A percentile compares a stretch with the other conserved stretches of the same genome.
Conservation (phyloP, 352 stramenopile genomes). For the Pythium coloratum region DNA sequence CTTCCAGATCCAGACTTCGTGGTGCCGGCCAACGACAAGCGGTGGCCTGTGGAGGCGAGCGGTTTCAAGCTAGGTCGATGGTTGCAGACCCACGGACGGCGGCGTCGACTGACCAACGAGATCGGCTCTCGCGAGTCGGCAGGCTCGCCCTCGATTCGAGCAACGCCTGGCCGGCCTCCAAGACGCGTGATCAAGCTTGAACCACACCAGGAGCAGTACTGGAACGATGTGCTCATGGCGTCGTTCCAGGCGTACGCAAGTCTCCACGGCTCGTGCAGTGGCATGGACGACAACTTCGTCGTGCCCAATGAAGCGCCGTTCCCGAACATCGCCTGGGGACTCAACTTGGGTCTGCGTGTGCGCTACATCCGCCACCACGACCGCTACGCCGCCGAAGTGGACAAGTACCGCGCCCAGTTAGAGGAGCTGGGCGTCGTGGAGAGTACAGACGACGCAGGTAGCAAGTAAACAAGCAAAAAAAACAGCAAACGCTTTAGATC, state of each 20-base stretch:
- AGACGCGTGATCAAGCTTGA: constrained; percentile 28
- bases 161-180: background rate
- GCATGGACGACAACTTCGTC: constrained; percentile 59
- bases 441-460: background rate
- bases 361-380: constrained; percentile 67
- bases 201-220: constrained; percentile 63
- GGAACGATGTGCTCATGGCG: constrained; percentile 67
- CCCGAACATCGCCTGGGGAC: constrained; percentile 54
- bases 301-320: constrained; percentile 60
- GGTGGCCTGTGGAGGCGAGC: constrained; percentile 85
- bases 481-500: background rate
- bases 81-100: constrained; percentile 66
- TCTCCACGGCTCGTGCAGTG: constrained; percentile 47
- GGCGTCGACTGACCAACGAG: constrained; percentile 20
- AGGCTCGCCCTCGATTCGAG: background rate
- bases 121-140: constrained; percentile 13
- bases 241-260: constrained; percentile 59
- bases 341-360: constrained; percentile 71
- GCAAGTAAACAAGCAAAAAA: background rate
- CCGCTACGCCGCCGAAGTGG: constrained; percentile 60
- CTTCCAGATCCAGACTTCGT: constrained; percentile 58
- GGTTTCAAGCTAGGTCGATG: constrained; percentile 88
- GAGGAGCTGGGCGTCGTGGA: constrained; percentile 29
- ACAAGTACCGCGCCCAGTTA: constrained; percentile 56
- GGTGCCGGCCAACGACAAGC: constrained; percentile 67